A percentile compares a stretch with the other conserved stretches of the same genome.
These are phyloP conservation scores for Serendipita sp. DNA, from an alignment of 768 basidiomycete genomes.

Conservation along the genomic window DNA sequence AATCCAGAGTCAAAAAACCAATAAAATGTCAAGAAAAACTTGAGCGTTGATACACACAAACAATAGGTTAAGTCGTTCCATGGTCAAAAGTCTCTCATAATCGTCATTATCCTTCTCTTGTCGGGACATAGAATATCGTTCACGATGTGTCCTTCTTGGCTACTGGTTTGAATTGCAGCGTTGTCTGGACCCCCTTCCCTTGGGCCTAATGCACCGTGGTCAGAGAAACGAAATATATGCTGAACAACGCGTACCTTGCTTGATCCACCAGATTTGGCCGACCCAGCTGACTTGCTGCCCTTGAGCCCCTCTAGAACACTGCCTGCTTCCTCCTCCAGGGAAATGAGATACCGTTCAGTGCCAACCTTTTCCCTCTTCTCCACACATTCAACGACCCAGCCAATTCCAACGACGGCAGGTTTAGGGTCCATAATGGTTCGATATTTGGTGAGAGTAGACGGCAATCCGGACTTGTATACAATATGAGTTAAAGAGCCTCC, in stretches of 20 bases:
- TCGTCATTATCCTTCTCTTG: not conserved
- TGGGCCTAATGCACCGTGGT: not conserved
- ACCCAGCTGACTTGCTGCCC: not conserved
- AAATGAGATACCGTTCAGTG: conserved; percentile 47
- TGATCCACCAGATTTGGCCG: not conserved
- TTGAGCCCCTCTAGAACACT: not conserved
- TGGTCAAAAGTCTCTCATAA: not conserved
- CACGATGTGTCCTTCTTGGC: not conserved
- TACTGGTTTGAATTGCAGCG: not conserved
- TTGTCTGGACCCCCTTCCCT: not conserved
- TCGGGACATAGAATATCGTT: not conserved
- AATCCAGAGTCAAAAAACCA: not conserved
- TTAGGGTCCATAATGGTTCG: conserved; percentile 48
- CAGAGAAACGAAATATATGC: no score
- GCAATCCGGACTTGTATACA: conserved; percentile 67
- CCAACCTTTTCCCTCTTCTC: conserved; percentile 49
- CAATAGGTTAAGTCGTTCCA: no score
- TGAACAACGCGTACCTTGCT: not conserved
- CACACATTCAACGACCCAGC: conserved; percentile 78
- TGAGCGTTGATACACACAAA: not conserved
- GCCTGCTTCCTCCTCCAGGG: conserved; percentile 31
- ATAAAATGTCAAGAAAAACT: not conserved
- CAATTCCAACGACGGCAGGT: conserved; percentile 66
- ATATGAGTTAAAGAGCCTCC: conserved; percentile 68
- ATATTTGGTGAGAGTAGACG: conserved; percentile 58